Base-by-base conservation (phyloP, 2,329 filamentous ascomycete species). In the Canariomyces notabilis region DNA sequence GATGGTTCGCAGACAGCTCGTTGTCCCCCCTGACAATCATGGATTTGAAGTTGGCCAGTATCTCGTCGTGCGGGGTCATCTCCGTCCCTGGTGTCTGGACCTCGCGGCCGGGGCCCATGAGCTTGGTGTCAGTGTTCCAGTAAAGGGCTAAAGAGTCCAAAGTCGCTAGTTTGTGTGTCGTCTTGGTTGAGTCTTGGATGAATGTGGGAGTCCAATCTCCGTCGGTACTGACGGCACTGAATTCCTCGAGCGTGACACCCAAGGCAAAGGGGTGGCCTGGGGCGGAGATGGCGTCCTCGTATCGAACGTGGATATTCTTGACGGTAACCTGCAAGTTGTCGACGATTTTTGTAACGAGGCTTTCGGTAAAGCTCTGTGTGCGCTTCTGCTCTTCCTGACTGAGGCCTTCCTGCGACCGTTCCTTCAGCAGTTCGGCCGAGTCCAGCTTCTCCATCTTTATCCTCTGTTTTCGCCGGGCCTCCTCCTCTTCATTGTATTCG, bases 371-470 rank as follows among this genome's bases (percentile, higher is more conserved):
- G 67, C 89, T 96, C 72, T 98, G 91, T 64, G 87, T 96, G 70
- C 95, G 95, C 67, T 95, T 86, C 66, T 97, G 88, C 64, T 99
- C 93, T 64, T 98, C 93, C 55, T 84, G 82, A 61, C 87, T 95
- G 75, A 97, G 83, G 37, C 91, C 90, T 64, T 95, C 91, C n/a
- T 85, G 83, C 51, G 86, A 94, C 42, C 87, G 80, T 62, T 97
- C 91, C 65, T 95, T 95, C 54, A 98, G 72, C 54, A 99, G 72
- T 69, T 99, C 93, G 1, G 93, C 93, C 57, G 89, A 95, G 65
- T 98, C 93, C 6, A 99, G 78, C 69, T 96, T 95, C 69, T 99
- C 93, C 81, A 98, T 95, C 73, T 99, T 99, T 61, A 98, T 78
- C n/a, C 85, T 79, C 63, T 96, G 89, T 51, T 80, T 82, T 62